Base-by-base conservation (phyloP, 164 flowering plant species). In the Akebia trifoliata region DNA sequence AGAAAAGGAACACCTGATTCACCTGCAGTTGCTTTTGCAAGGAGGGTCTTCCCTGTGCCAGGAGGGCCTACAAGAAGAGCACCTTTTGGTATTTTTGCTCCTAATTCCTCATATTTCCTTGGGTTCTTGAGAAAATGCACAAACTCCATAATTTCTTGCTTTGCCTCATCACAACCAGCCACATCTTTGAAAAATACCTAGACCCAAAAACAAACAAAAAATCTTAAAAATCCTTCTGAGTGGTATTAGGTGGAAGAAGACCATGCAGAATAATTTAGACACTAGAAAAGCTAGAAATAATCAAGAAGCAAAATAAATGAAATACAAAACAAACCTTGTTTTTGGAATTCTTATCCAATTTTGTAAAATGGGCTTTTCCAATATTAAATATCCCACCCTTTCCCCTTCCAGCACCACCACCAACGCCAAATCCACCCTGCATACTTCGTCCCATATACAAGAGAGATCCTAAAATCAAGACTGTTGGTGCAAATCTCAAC, bases 151-250 rank as follows among this genome's bases (percentile, higher is more conserved):
- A 92, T 83, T 71, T 92, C 98, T 70, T 81, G 90, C 72, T 91
- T 91, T 57, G 98, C 98, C 62, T 91, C 96, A 71, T 91, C 98
- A 76, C 90, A 84, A 24, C 96, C 96, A 77, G 92, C 96, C 43
- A 91, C 96, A 81, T 90, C 96, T 69, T 82, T 85, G 61, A 90
- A 90, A 73, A 38, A 85, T 20, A 87, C 68, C 97, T 90, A 71
- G 29, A 68, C 1, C 25, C n/a, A n/a, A n/a, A n/a, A 70, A 26
- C 34, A 57, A 57, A 65, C 50, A 43, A 17, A 60, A 11, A 37
- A 22, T 31, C 37, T 11, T 32, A 30, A 18, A 1, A 24, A 40
- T 20, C 34, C n/a, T 43, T 53, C 9, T 8, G 43, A 4, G 10
- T 2, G 2, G 8, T 38, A 34, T 7, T n/a, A 64, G 25, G 9